Percentiles rank a stretch among this genome's conserved stretches.
Evolutionary conservation across 1,284 basidiomycete species (phyloP).

Genomic region (Rhizoctonia solani): DNA sequence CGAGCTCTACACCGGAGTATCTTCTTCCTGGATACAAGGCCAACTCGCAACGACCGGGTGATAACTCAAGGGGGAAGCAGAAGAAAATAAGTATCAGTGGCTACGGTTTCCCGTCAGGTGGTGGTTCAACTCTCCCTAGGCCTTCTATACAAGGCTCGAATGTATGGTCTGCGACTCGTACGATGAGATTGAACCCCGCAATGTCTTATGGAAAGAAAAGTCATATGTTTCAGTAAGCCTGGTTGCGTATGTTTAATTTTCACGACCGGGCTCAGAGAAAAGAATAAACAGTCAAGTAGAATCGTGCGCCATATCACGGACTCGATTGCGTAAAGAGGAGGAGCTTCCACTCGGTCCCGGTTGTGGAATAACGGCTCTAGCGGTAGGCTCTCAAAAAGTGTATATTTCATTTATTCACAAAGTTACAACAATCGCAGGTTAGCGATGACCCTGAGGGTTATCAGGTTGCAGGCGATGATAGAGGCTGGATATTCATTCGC

Average conservation of each 20-base stretch:
- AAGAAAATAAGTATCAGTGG: not conserved
- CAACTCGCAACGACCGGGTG: not conserved
- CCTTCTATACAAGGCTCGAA: not conserved
- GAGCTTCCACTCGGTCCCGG: constrained; percentile 18
- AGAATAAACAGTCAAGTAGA: constrained; percentile 16
- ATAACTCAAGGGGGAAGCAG: not conserved
- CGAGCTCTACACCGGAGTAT: not conserved
- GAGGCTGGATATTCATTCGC: constrained; percentile 27
- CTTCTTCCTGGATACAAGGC: not conserved
- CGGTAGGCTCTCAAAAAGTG: not conserved
- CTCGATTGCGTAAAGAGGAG: constrained; percentile 2
- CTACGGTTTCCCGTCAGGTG: not conserved
- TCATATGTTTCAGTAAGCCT: constrained; percentile 8
- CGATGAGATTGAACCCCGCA: not conserved
- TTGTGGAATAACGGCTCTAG: constrained; percentile 28
- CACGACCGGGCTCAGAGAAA: not conserved
- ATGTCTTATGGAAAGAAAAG: constrained; percentile 9
- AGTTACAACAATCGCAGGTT: not conserved
- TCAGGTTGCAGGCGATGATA: constrained; percentile 29
- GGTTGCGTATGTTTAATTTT: not conserved
- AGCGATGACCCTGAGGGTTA: constrained; percentile 25
- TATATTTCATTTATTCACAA: not conserved
- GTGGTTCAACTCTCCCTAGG: not conserved
- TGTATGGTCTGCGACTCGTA: not conserved
- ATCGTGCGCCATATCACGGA: constrained; percentile 14